Evolutionary conservation across 306 rosid genomes (phyloP).

Genomic region (Glycine soja): DNA sequence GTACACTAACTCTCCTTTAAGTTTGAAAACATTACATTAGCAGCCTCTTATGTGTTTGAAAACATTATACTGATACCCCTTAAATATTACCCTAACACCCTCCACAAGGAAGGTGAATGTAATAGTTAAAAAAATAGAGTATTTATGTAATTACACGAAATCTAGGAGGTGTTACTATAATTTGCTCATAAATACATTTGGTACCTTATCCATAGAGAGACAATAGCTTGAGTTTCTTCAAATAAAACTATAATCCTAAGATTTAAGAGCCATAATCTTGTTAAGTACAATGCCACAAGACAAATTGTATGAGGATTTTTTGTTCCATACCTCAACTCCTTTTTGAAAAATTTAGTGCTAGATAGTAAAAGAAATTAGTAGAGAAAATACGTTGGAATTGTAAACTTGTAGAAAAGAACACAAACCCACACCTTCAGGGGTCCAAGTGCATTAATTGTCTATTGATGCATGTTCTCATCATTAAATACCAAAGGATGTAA

Average conservation of each 20-base stretch:
- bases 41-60: too few species aligned
- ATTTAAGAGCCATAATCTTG: conserved; percentile 83
- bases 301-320: conserved; percentile 97
- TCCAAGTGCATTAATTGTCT: conserved; percentile 70
- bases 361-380: conserved; percentile 42
- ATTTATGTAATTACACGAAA: too few species aligned
- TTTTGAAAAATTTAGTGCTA: conserved; percentile 70
- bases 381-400: conserved; percentile 31
- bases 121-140: too few species aligned
- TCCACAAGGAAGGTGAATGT: too few species aligned
- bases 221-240: conserved; percentile 80
- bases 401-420: conserved; percentile 44
- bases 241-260: conserved; percentile 81
- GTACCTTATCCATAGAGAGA: conserved; percentile 90
- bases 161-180: too few species aligned
- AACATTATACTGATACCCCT: too few species aligned
- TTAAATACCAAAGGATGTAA: conserved; percentile 79
- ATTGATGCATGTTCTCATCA: conserved; percentile 81
- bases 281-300: conserved; percentile 88
- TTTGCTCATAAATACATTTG: conserved; percentile 31
- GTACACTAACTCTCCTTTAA: too few species aligned
- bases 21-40: too few species aligned
- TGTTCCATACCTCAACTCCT: conserved; percentile 92
- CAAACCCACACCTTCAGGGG: conserved; percentile 97
- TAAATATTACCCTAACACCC: too few species aligned